These are phyloP conservation scores for Globisporangium heterothallicum DNA, from an alignment of 352 stramenopile genomes.

Conservation along the genomic window DNA sequence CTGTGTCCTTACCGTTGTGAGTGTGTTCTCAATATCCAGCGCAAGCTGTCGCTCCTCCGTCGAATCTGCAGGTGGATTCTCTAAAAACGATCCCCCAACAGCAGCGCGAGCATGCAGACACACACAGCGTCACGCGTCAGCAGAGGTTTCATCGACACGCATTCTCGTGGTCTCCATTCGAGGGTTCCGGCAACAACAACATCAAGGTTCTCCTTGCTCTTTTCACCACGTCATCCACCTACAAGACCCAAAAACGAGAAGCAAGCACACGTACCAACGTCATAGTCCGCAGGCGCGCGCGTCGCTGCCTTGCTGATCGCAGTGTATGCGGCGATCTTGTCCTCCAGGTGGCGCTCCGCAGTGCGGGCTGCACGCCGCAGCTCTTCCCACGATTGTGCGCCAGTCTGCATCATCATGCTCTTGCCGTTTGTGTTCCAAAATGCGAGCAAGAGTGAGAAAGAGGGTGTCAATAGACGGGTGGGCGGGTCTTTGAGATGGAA, in stretches of 20 bases:
- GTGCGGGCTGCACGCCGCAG: conserved; percentile 58
- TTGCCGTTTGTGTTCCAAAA: conserved; percentile 1
- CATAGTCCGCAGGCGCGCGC: conserved; percentile 34
- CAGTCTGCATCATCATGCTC: conserved; percentile 51
- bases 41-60: conserved; percentile 58
- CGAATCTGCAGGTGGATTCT: conserved; percentile 58
- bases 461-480: neutral
- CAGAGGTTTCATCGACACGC: too few species aligned
- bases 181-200: too few species aligned
- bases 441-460: neutral
- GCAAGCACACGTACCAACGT: conserved; percentile 44
- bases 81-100: conserved; percentile 14
- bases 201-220: neutral
- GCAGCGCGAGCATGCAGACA: neutral
- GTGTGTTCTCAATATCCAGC: conserved; percentile 71
- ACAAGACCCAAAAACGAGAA: neutral
- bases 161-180: too few species aligned
- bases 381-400: conserved; percentile 64
- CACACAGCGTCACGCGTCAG: neutral
- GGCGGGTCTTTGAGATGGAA: too few species aligned
- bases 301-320: conserved; percentile 44
- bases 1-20: conserved; percentile 39
- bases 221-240: neutral
- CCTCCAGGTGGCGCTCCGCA: conserved; percentile 73
- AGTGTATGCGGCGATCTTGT: conserved; percentile 74